Conservation (phyloP, 768 basidiomycete species). For the Scleroderma citrinum region DNA sequence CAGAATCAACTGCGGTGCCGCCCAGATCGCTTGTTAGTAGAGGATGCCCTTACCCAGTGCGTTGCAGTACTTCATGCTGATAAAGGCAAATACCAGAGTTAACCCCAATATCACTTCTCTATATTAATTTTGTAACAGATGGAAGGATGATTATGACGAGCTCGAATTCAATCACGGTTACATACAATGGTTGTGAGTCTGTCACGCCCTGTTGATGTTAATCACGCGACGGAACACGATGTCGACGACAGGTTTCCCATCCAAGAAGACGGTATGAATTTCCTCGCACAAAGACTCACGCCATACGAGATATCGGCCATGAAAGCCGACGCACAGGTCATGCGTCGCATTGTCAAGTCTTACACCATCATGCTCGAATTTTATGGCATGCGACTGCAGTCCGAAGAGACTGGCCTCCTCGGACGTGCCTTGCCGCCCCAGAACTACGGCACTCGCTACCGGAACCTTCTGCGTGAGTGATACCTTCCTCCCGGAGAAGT, state of each 20-base stretch:
- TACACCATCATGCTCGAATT: conserved; percentile 76
- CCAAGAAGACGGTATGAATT: conserved; percentile 70
- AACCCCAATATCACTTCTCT: background rate
- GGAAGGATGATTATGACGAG: conserved; percentile 54
- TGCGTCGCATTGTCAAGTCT: conserved; percentile 49
- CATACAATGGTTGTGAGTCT: conserved; percentile 73
- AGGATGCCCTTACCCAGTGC: conserved; percentile 58
- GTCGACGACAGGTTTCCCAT: conserved; percentile 54
- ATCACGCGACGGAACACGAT: too few relatives aligned
- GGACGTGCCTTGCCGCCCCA: conserved; percentile 43
- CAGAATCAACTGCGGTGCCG: conserved; percentile 47
- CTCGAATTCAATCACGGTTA: conserved; percentile 68
- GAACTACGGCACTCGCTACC: conserved; percentile 50
- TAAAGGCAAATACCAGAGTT: background rate
- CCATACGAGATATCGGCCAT: conserved; percentile 56
- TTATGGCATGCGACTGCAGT: conserved; percentile 67
- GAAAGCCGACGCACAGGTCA: conserved; percentile 42
- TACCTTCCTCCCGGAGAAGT: background rate
- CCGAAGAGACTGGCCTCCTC: conserved; percentile 52
- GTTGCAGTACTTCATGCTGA: conserved; percentile 6
- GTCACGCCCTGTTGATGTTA: background rate
- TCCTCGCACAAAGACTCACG: conserved; percentile 58
- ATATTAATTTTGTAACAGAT: conserved; percentile 41
- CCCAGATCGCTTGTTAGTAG: conserved; percentile 57
- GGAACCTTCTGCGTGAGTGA: conserved; percentile 61